Evolutionary conservation across 805 yeast species (phyloP).

Genomic region (Myxozyma monticola): DNA sequence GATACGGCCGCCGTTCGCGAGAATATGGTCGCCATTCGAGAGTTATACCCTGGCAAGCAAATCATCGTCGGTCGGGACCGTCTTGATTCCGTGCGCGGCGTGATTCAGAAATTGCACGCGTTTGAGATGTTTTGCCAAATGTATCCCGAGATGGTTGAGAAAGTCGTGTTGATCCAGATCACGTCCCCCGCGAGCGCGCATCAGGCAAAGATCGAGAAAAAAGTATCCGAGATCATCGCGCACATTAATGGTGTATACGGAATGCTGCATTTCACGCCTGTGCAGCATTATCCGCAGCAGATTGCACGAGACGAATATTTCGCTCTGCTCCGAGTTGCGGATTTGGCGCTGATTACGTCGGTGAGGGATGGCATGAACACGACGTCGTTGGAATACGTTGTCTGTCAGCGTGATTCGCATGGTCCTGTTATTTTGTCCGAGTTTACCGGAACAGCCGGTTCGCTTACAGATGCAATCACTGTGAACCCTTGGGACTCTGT

Average conservation of each 20-base stretch:
- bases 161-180: constrained; percentile 87
- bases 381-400: constrained; percentile 87
- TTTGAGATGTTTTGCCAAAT: constrained; percentile 82
- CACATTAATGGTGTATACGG: constrained; percentile 86
- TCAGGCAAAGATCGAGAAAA: constrained; percentile 68
- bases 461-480: constrained; percentile 50
- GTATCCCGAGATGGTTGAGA: constrained; percentile 89
- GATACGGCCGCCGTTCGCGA: constrained; percentile 44
- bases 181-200: constrained; percentile 72
- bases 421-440: constrained; percentile 87
- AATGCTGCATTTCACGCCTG: constrained; percentile 76
- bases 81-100: constrained; percentile 88
- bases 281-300: constrained; percentile 88
- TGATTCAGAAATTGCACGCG: constrained; percentile 88
- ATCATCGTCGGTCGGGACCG: constrained; percentile 93
- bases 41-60: constrained; percentile 49
- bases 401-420: constrained; percentile 70
- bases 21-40: constrained; percentile 63
- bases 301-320: constrained; percentile 84
- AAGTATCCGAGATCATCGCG: constrained; percentile 78
- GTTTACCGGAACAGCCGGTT: constrained; percentile 81
- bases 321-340: constrained; percentile 86
- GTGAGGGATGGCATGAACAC: constrained; percentile 97
- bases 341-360: constrained; percentile 82
- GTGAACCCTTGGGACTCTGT: constrained; percentile 98